These are phyloP conservation scores for Calonectria multiphialidica DNA, from an alignment of 2,329 filamentous ascomycete species.

Conservation along the genomic window DNA sequence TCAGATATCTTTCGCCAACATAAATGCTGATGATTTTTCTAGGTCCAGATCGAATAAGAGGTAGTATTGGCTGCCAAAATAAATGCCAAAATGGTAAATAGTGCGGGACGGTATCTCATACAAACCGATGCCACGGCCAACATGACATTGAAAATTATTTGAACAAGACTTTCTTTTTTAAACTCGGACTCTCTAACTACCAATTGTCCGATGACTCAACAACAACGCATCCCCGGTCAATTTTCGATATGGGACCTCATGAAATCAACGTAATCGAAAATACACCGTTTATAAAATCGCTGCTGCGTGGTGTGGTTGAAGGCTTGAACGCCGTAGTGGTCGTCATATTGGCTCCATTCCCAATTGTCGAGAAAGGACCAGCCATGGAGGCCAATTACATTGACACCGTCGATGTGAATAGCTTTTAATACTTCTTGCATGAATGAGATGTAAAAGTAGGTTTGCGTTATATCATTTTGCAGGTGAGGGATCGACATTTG, in stretches of 20 bases:
- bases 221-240: not conserved
- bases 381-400: not conserved
- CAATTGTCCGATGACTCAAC: too few species aligned
- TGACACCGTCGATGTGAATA: not conserved
- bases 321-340: not conserved
- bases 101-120: too few species aligned
- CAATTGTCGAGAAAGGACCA: slow-evolving; percentile 1
- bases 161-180: too few species aligned
- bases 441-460: not conserved
- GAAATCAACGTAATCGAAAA: not conserved
- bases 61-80: too few species aligned
- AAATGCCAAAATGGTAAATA: too few species aligned
- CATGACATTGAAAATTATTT: too few species aligned
- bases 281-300: not conserved
- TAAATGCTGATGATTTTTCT: too few species aligned
- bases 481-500: not conserved
- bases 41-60: too few species aligned
- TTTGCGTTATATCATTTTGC: not conserved
- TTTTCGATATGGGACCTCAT: not conserved
- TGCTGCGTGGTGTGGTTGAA: not conserved
- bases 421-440: slow-evolving; percentile 1
- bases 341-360: slow-evolving; percentile 1
- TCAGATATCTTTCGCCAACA: too few species aligned
- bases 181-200: too few species aligned
- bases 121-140: too few species aligned